Evolutionary conservation across 441 rosid species (phyloP).

Genomic region (Adansonia madagascariensis): DNA sequence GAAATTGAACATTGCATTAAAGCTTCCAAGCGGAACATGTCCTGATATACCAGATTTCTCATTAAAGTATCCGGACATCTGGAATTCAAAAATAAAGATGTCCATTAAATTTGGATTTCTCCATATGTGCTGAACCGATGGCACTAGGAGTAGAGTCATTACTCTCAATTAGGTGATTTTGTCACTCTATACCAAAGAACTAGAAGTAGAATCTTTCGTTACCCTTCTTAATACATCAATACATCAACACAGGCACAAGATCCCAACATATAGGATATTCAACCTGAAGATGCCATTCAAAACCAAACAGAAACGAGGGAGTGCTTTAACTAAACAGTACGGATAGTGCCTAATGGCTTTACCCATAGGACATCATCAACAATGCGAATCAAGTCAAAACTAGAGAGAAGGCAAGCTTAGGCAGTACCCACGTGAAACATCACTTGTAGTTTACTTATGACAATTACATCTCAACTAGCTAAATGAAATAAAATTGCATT

Average conservation of each 20-base stretch:
- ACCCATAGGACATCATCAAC: neutral
- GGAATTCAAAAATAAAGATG: constrained; percentile 38
- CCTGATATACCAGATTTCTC: constrained; percentile 60
- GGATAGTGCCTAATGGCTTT: constrained; percentile 17
- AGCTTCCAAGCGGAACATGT: constrained; percentile 71
- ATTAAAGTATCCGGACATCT: constrained; percentile 72
- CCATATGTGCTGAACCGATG: neutral
- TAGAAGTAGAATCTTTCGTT: neutral
- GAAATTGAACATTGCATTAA: constrained; percentile 76
- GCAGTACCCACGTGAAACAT: neutral
- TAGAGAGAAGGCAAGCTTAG: neutral
- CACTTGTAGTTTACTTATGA: neutral
- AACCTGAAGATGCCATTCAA: neutral
- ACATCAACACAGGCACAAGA: neutral
- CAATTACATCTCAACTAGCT: neutral
- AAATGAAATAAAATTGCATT: neutral
- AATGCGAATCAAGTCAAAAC: neutral
- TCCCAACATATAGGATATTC: neutral
- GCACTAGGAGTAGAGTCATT: constrained; percentile 21
- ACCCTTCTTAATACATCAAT: neutral
- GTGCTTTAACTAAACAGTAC: neutral
- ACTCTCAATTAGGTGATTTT: neutral
- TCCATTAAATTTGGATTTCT: constrained; percentile 16
- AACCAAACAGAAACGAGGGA: neutral
- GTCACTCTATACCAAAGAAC: constrained; percentile 1